Evolutionary conservation across 2,329 filamentous ascomycete species (phyloP).

Genomic region (Sporothrix curviconia): DNA sequence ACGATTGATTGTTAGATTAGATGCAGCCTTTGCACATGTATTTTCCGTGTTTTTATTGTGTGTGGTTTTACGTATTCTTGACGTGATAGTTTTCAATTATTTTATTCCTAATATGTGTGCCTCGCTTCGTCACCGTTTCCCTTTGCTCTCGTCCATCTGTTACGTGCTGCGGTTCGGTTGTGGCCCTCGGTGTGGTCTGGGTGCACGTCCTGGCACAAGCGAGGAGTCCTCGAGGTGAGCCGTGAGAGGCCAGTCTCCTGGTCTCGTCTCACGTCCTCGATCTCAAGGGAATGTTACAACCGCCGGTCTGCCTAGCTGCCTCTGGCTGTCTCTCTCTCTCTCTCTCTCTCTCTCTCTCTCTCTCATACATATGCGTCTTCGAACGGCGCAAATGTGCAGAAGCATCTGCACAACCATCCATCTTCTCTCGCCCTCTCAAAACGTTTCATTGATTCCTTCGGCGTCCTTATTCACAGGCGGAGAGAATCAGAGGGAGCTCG

Average conservation of each 20-base stretch:
- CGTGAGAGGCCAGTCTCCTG: neutral
- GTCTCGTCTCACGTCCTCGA: neutral
- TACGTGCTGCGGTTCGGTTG: neutral
- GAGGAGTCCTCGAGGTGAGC: neutral
- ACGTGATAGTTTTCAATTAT: neutral
- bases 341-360: too few species aligned
- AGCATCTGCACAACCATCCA: neutral
- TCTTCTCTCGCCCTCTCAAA: neutral
- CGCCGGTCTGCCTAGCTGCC: too few species aligned
- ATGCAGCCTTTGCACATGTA: neutral
- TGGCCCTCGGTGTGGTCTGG: neutral
- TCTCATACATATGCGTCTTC: slow-evolving; percentile 1
- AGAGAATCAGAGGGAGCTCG: neutral
- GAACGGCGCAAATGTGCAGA: neutral
- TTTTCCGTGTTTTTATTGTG: neutral
- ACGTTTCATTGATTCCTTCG: neutral
- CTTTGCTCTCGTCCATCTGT: neutral
- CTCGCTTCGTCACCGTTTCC: neutral
- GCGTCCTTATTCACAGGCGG: neutral
- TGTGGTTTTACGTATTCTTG: neutral
- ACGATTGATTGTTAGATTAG: slow-evolving; percentile 1
- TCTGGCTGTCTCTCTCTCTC: neutral
- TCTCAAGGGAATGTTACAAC: slow-evolving; percentile 1
- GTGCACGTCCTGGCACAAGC: neutral
- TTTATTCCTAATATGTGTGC: neutral